phyloP scores from a whole-genome alignment of 768 basidiomycete species.

The Tephrocybe sp. region DNA sequence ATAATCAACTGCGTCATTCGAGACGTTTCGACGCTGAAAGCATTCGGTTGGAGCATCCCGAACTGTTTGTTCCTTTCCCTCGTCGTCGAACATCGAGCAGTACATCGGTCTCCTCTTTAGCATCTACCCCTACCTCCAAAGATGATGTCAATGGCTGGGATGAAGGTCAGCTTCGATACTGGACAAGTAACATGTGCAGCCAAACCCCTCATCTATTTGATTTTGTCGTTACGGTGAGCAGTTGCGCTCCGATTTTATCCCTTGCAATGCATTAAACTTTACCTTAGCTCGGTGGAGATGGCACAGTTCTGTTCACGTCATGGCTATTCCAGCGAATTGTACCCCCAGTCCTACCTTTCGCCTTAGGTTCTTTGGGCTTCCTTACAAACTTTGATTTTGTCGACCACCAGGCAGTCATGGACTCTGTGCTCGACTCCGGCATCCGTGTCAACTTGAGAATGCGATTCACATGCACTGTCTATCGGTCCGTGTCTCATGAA shows the following conservation, averaged over 20 bases:
- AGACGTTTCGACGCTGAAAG: slow-evolving; percentile 94
- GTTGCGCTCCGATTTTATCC: not conserved
- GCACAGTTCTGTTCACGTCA: slow-evolving; percentile 97
- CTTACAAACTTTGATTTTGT: slow-evolving; percentile 95
- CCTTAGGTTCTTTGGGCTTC: slow-evolving; percentile 95
- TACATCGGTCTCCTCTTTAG: slow-evolving; percentile 58
- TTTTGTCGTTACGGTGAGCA: slow-evolving; percentile 89
- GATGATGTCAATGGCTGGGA: slow-evolving; percentile 47
- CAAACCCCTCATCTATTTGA: slow-evolving; percentile 91
- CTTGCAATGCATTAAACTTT: not conserved
- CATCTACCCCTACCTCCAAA: slow-evolving; percentile 42
- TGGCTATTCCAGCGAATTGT: slow-evolving; percentile 99
- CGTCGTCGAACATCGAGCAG: slow-evolving; percentile 72
- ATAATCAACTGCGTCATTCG: slow-evolving; percentile 84
- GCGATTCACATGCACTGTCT: slow-evolving; percentile 99
- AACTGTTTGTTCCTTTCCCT: slow-evolving; percentile 80
- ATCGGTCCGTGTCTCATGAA: slow-evolving; percentile 82
- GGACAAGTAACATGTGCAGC: slow-evolving; percentile 97
- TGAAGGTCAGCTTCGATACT: slow-evolving; percentile 93
- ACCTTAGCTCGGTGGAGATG: slow-evolving; percentile 92
- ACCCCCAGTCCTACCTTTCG: slow-evolving; percentile 97
- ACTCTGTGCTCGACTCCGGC: slow-evolving; percentile 85
- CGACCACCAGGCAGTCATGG: slow-evolving; percentile 82
- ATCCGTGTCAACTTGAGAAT: slow-evolving; percentile 98
- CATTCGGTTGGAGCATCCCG: slow-evolving; percentile 82